Percentiles rank a stretch among this genome's conserved stretches.
Conservation (phyloP, 2,329 filamentous ascomycete genomes). For the Nigrospora oryzae region DNA sequence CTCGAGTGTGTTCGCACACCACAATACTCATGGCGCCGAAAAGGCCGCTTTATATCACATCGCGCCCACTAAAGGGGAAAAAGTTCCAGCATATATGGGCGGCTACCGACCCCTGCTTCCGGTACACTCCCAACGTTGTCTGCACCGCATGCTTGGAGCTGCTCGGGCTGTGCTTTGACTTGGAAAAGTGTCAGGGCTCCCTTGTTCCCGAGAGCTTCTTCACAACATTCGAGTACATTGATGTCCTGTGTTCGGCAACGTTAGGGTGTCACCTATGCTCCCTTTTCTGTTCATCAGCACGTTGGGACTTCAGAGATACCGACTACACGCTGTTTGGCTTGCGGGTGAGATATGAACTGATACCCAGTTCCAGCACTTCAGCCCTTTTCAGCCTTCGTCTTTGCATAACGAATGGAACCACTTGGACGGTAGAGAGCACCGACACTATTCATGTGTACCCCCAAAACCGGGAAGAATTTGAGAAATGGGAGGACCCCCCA, state of each 20-base stretch:
- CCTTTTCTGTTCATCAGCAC: not conserved
- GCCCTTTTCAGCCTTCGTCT: not conserved
- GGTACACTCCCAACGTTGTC: conserved; percentile 2
- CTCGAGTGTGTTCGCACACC: no score
- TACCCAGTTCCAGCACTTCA: no score
- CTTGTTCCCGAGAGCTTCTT: not conserved
- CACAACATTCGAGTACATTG: not conserved
- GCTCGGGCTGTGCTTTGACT: not conserved
- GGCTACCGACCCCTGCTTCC: not conserved
- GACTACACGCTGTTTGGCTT: not conserved
- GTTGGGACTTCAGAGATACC: not conserved
- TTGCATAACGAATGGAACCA: not conserved
- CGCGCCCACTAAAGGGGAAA: no score
- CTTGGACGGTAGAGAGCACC: not conserved
- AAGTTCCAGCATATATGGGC: not conserved
- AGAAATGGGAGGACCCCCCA: not conserved
- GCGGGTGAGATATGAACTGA: not conserved
- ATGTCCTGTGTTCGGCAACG: not conserved
- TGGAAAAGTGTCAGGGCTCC: not conserved
- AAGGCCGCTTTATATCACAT: no score
- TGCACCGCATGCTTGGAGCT: conserved; percentile 4
- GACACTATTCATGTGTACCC: not conserved
- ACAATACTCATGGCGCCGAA: no score
- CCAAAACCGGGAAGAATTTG: not conserved
- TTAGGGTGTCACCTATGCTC: conserved; percentile 3